Base-by-base conservation (phyloP, 352 stramenopile genomes). In the Phytopythium delawarense region DNA sequence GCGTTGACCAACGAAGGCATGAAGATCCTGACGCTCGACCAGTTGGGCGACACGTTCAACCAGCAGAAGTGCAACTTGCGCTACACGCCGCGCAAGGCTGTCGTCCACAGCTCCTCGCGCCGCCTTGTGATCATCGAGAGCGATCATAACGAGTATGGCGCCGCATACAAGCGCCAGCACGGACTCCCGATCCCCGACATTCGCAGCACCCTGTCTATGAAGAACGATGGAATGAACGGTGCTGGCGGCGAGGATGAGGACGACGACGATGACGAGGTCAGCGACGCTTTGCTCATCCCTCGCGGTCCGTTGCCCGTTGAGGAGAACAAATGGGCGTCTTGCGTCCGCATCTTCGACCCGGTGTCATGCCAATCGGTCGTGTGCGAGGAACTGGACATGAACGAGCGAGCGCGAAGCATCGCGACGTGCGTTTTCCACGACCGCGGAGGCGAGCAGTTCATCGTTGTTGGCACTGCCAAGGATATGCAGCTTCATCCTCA, bases 291-390 rank as follows among this genome's bases (percentile, higher is more conserved):
- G 11, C 61, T 94, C 18, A 78, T 85, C 57, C 76, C 84, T 35
- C 82, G 81, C 50, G 80, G 75, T 5, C 76, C 78, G 0, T 64
- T 94, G 32, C 79, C 87, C 2, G 61, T 61, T 28, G 82, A 88
- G 44, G 79, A 79, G 30, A 75, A 76, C 61, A 89, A 92, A 51
- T 99, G 98, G 98, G 97, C 97, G 21, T 99, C 95, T 9, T 99
- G 96, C 66, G 74, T 99, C 40, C 96, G 97, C n/a, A 90, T 99
- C 45, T 70, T 99, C 40, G 97, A 99, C 70, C 96, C 96, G n/a
- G 78, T 90, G 4, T 88, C 94, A 21, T 88, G 79, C 60, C 76
- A 92, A 35, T 97, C 87, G 0, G 76, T 96, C 13, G 74, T 91
- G 34, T 92, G 94, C 54, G 78, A 98, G 57, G 96, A 99, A 67